Base-by-base conservation (phyloP, 306 rosid species). In the Prunus mongolica region DNA sequence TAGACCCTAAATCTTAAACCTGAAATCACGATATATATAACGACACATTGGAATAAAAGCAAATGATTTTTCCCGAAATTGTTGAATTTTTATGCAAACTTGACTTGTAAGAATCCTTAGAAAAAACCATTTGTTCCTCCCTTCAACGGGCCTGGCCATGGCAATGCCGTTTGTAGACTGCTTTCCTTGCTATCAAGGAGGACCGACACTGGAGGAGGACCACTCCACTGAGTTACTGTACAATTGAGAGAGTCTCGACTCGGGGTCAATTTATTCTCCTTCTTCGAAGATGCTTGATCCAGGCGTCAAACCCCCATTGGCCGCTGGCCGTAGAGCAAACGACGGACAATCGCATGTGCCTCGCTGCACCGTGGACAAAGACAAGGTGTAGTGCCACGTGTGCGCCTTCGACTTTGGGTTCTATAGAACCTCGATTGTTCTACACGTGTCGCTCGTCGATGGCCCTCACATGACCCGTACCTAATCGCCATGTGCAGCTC, bases 401-500 rank as follows among this genome's bases (percentile, higher is more conserved):
- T 24, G 76, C 38, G 51, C 20, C 83, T 67, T 79, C n/a, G 72
- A 49, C 73, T 45, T 73, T 54, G 12, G 4, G 41, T 16, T 15
- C 61, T 10, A 5, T 3, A 0, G 41, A 32, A 10, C 63, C 19
- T 69, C 77, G 81, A 63, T 7, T 13, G 57, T 50, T 25, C 3
- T 44, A 28, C 82, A 85, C 87, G 88, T 76, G 87, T 57, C 66
- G 14, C 15, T 12, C 8, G 10, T 0, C 0, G 41, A 22, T 80
- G 63, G 75, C 27, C 74, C 71, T 78, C 82, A 74, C 77, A 78
- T 85, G 86, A 82, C 73, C 30, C 19, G 12, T 51, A 79, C 95
- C 90, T 30, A 83, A 80, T 70, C 22, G 11, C 87, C 96, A 92
- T 84, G 93, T 91, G 93, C 88, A 51, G 38, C 10, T 58, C 61